Evolutionary conservation across 2,329 filamentous ascomycete genomes (phyloP).

Genomic region (Colletotrichum agaves): DNA sequence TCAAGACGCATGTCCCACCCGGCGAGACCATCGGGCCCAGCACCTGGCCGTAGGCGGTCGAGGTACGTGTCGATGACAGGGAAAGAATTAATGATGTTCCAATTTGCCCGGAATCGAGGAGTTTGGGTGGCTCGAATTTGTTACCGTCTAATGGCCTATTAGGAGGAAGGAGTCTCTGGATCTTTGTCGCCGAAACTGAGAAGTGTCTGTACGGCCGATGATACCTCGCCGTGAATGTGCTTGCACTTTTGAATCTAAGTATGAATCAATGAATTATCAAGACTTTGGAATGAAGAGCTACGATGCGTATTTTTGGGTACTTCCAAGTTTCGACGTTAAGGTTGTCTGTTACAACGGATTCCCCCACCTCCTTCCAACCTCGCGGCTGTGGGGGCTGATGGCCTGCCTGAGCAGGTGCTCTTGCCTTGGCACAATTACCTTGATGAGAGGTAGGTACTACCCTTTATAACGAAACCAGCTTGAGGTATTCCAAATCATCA

Average conservation of each 20-base stretch:
- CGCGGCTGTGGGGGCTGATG: too few species aligned
- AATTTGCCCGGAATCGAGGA: constrained; percentile 21
- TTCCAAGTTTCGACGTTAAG: background rate
- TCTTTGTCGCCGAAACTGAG: constrained; percentile 21
- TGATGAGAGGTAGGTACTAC: too few species aligned
- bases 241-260: constrained; percentile 19
- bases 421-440: too few species aligned
- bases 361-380: too few species aligned
- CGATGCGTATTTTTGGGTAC: background rate
- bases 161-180: constrained; percentile 22
- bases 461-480: too few species aligned
- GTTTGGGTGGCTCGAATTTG: constrained; percentile 25
- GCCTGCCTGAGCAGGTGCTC: too few species aligned
- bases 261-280: constrained; percentile 18
- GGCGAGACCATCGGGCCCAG: constrained; percentile 64
- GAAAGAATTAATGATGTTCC: constrained; percentile 25
- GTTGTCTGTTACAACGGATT: too few species aligned
- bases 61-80: background rate
- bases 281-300: background rate
- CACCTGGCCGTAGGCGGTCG: constrained; percentile 53
- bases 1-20: constrained; percentile 53
- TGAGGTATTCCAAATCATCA: too few species aligned
- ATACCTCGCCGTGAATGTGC: constrained; percentile 29
- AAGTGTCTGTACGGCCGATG: constrained; percentile 26
- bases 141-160: constrained; percentile 8